Base-by-base conservation (phyloP, 495 filamentous ascomycete species). In the Clavariopsis aquatica region DNA sequence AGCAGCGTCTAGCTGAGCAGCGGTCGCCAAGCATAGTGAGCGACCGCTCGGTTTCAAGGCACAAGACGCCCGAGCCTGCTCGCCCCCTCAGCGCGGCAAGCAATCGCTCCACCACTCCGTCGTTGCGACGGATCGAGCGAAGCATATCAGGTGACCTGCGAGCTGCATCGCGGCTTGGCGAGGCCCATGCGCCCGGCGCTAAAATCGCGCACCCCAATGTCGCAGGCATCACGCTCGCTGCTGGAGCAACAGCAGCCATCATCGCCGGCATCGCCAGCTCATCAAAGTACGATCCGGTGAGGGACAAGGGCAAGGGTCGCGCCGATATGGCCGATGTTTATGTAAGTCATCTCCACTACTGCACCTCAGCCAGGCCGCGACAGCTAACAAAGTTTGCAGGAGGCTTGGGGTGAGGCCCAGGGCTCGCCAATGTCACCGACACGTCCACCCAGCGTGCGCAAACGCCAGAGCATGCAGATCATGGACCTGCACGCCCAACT, bases 381-480 rank as follows among this genome's bases (percentile, higher is more conserved):
- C 8, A 20, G 58, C 63, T 70, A 56, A 66, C 68, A 59, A 34
- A 27, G 7, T 57, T 60, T 65, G 58, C 76, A 96, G 92, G 92
- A 96, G 85, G 93, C 90, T 77, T 96, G 85, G 81, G 94, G 95
- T 76, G 93, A 96, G 76, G 91, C 89, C 77, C 91, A 85, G 72
- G 90, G 87, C 68, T 95, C 91, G 72, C 92, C 93, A 69, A 87
- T 87, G 73, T 98, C 95, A 69, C 94, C 94, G 54, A 96, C 92
- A 68, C 89, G 95, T 75, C 93, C 93, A 74, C 92, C 93, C 75
- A 97, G 91, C 82, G 88, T 79, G 70, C 92, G 93, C 64, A 91
- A 91, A 72, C 89, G 92, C 65, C 94, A 94, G 76, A 97, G 92
- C 81, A 90, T 96, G 88, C 94, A 97, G 78, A 86, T 98, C 53